Evolutionary conservation across 1,284 basidiomycete species (phyloP).

Genomic region (Vanrija pseudolonga): DNA sequence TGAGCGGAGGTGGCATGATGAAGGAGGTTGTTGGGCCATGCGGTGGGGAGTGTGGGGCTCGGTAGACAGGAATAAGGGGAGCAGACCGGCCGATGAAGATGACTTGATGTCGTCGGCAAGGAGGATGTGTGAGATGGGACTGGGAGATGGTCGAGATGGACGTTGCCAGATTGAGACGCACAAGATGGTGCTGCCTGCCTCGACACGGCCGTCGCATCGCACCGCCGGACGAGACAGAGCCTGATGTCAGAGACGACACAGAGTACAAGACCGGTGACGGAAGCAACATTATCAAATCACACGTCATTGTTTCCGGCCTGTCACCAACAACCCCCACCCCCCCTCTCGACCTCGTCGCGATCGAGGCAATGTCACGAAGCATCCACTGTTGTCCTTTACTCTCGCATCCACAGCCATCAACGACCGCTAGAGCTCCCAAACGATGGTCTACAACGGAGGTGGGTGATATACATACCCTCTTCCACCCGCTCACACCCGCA

Average conservation of each 20-base stretch:
- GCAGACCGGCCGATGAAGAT: too few species aligned
- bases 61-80: too few species aligned
- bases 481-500: conserved; percentile 13
- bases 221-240: too few species aligned
- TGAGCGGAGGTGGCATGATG: conserved; percentile 10
- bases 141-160: too few species aligned
- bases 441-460: conserved; percentile 50
- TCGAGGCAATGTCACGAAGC: too few species aligned
- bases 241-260: too few species aligned
- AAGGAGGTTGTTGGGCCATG: background rate
- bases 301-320: background rate
- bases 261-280: background rate
- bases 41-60: background rate
- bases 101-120: too few species aligned
- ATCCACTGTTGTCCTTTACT: background rate
- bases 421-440: conserved; percentile 2
- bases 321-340: background rate
- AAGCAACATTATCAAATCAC: background rate
- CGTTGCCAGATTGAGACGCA: too few species aligned
- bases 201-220: too few species aligned
- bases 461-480: conserved; percentile 1
- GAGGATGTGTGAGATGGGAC: too few species aligned
- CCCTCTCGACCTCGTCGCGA: background rate
- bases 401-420: background rate
- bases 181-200: too few species aligned